phyloP scores from a whole-genome alignment of 2,329 filamentous ascomycete genomes.

The Botrytis fabae region DNA sequence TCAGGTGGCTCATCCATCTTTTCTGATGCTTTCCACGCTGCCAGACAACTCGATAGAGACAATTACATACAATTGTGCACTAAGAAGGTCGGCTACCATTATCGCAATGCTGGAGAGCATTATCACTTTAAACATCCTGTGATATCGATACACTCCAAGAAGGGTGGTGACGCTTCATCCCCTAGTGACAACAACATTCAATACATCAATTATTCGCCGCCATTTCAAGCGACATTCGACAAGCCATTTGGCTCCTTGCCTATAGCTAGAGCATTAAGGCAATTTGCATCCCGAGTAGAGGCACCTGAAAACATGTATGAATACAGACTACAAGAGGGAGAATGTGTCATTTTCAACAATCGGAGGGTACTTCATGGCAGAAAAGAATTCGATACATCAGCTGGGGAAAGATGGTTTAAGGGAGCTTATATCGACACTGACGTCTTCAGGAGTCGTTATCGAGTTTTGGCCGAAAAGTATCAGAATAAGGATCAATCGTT shows the following conservation, averaged over 20 bases:
- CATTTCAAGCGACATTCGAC: slow-evolving; percentile 65
- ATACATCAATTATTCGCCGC: slow-evolving; percentile 70
- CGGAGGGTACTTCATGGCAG: slow-evolving; percentile 81
- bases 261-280: neutral
- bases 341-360: slow-evolving; percentile 95
- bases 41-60: slow-evolving; percentile 43
- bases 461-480: slow-evolving; percentile 41
- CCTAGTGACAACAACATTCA: neutral
- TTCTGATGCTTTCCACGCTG: slow-evolving; percentile 70
- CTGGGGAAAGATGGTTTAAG: slow-evolving; percentile 76
- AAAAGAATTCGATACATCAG: slow-evolving; percentile 66
- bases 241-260: neutral
- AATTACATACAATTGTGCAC: slow-evolving; percentile 45
- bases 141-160: slow-evolving; percentile 40
- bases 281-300: slow-evolving; percentile 24
- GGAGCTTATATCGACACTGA: slow-evolving; percentile 79
- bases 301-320: slow-evolving; percentile 62
- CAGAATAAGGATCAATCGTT: slow-evolving; percentile 1
- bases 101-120: slow-evolving; percentile 63
- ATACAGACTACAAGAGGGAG: slow-evolving; percentile 73
- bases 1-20: slow-evolving; percentile 85
- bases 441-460: slow-evolving; percentile 53
- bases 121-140: slow-evolving; percentile 62
- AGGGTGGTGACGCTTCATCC: neutral
- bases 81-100: slow-evolving; percentile 60